Percentiles rank a stretch among this genome's conserved stretches.
Conservation (phyloP, 257 asterid genomes). For the Eucommia ulmoides region DNA sequence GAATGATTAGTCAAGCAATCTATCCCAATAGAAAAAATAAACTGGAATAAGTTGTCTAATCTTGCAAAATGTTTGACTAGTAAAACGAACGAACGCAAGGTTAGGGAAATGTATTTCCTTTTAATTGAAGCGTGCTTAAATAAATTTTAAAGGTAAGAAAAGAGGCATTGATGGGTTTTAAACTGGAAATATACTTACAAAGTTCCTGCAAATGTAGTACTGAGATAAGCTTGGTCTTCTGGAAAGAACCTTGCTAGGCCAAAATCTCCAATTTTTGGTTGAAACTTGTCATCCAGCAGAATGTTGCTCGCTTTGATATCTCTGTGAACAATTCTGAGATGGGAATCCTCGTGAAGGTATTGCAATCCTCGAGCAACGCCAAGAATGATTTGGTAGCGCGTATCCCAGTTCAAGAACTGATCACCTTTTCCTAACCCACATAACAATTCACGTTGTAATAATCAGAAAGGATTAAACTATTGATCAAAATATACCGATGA, state of each 20-base stretch:
- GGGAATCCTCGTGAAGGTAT: slow-evolving; percentile 75
- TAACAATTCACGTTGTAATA: background rate
- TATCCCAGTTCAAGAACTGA: slow-evolving; percentile 42
- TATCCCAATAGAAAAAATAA: too few relatives aligned
- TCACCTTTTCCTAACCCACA: slow-evolving; percentile 39
- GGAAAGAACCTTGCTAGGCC: slow-evolving; percentile 86
- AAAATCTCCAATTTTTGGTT: slow-evolving; percentile 73
- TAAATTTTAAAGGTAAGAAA: too few relatives aligned
- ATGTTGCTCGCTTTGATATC: slow-evolving; percentile 82
- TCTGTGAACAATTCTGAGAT: slow-evolving; percentile 66
- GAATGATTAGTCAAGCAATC: too few relatives aligned
- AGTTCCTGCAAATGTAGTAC: slow-evolving; percentile 83
- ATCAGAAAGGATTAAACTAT: background rate
- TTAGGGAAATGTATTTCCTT: too few relatives aligned
- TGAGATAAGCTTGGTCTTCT: slow-evolving; percentile 83
- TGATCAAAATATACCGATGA: background rate
- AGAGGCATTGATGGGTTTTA: too few relatives aligned
- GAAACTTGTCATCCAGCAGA: slow-evolving; percentile 65
- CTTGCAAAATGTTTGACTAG: too few relatives aligned
- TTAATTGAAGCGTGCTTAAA: too few relatives aligned
- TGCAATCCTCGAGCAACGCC: slow-evolving; percentile 80
- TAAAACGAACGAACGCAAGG: too few relatives aligned
- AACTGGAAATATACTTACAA: too few relatives aligned
- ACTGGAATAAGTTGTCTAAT: too few relatives aligned
- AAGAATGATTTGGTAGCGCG: slow-evolving; percentile 59